phyloP scores from a whole-genome alignment of 2,329 filamentous ascomycete species.

The Xylaria sp. region DNA sequence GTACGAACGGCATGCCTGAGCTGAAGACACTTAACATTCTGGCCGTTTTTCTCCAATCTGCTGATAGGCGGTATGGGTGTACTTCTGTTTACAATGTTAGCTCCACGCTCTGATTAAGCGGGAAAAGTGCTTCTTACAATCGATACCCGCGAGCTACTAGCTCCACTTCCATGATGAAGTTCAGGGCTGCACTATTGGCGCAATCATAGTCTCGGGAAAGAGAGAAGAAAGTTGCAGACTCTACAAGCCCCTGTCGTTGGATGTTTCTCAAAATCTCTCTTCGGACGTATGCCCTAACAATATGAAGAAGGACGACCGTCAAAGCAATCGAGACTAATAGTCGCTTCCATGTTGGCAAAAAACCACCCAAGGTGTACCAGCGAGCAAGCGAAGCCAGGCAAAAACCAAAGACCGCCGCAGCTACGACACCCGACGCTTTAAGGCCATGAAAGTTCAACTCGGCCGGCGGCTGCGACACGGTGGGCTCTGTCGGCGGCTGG shows the following conservation, averaged over 20 bases:
- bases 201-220: conserved; percentile 49
- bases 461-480: conserved; percentile 36
- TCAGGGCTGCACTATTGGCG: conserved; percentile 50
- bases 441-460: conserved; percentile 46
- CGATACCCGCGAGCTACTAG: conserved; percentile 51
- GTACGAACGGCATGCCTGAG: conserved; percentile 80
- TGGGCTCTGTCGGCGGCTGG: conserved; percentile 40
- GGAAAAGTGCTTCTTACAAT: conserved; percentile 42
- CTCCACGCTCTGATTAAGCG: background rate
- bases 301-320: conserved; percentile 37
- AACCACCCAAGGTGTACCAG: conserved; percentile 47
- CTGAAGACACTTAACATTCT: conserved; percentile 81
- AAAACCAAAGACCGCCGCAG: conserved; percentile 48
- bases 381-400: conserved; percentile 46
- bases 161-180: conserved; percentile 52
- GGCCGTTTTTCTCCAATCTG: conserved; percentile 84
- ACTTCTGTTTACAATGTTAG: conserved; percentile 66
- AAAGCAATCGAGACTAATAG: conserved; percentile 41
- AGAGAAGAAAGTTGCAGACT: conserved; percentile 47
- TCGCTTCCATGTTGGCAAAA: conserved; percentile 47
- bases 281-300: conserved; percentile 47
- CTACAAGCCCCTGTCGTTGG: conserved; percentile 46
- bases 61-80: conserved; percentile 91
- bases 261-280: conserved; percentile 49
- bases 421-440: conserved; percentile 47